These are phyloP conservation scores for Recurvomyces mirabilis DNA, from an alignment of 495 filamentous ascomycete genomes.

Conservation along the genomic window DNA sequence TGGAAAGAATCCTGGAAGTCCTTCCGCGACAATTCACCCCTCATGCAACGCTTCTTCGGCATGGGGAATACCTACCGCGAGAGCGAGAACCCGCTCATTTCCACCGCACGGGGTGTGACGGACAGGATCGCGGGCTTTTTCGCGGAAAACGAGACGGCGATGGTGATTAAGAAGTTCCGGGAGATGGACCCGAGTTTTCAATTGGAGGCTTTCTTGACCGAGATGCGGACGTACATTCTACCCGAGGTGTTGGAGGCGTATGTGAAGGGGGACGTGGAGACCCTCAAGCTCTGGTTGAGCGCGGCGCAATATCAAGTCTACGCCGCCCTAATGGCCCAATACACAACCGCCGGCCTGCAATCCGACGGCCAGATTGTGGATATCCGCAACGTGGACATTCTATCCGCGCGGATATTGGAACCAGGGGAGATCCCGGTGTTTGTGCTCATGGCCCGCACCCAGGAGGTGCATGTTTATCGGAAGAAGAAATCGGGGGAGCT, in stretches of 20 bases:
- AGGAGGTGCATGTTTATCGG: conserved; percentile 93
- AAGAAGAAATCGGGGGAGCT: conserved; percentile 81
- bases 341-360: conserved; percentile 80
- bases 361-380: conserved; percentile 91
- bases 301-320: conserved; percentile 93
- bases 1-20: conserved; percentile 94
- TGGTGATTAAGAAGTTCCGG: conserved; percentile 95
- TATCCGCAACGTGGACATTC: conserved; percentile 84
- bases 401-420: conserved; percentile 83
- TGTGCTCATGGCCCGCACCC: conserved; percentile 90
- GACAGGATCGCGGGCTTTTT: conserved; percentile 92
- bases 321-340: conserved; percentile 85
- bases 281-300: conserved; percentile 84
- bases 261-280: conserved; percentile 87
- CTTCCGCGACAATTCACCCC: conserved; percentile 74
- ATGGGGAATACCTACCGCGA: conserved; percentile 80
- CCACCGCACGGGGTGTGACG: conserved; percentile 82
- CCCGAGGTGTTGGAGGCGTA: conserved; percentile 97
- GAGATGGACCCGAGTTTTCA: conserved; percentile 93
- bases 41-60: conserved; percentile 82
- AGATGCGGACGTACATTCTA: conserved; percentile 94
- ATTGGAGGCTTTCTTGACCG: conserved; percentile 81
- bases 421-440: conserved; percentile 96
- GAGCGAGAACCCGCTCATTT: conserved; percentile 91
- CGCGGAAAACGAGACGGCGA: conserved; percentile 93